Base-by-base conservation (phyloP, 2,329 filamentous ascomycete species). In the Epichloe uncinata region DNA sequence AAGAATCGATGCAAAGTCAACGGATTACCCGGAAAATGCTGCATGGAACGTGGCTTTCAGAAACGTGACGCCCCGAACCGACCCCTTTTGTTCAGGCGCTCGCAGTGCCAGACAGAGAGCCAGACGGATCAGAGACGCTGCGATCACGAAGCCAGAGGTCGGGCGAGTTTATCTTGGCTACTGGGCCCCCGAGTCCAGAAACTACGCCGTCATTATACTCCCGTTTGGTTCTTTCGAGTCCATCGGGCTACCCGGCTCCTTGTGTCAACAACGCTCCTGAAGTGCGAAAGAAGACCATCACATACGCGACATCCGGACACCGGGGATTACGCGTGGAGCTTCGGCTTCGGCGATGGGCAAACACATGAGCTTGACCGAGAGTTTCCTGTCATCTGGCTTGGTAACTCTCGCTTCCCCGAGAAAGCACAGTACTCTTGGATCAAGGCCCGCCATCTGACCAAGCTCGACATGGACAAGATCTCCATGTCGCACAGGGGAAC, bases 121-220 rank as follows among this genome's bases (percentile, higher is more conserved):
- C 9, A 16, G 3, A 16, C 36, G 36, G 16, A 7, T 16, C 36
- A 41, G 5, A 18, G 16, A 22, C 16, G 16, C 18, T 20, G 18
- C 16, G 0, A 20, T 42, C 7, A 44, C 42, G 4, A 44, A 33
- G 26, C 42, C 42, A 8, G 12, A 33, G 42, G 42, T 33, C 5
- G 42, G 42, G 30, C 13, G 11, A 13, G 15, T 44, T 13, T 44
- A 44, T 26, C 13, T 44, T 11, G 20, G 13, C 20, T 33, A 33
- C 42, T 42, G 41, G 41, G 7, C 3, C 4, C 18, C 16, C 0
- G 26, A 44, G 1, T 20, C 15, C 9, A 30, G 15, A 1, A 18
- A 18, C 0, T 44, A 44, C n/a, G 5, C 42, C 7, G 22, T 18
- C 0, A 1, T 44, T 0, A 2, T 44, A 0, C 11, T 44, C 2